Percentiles rank a stretch among this genome's conserved stretches.
These are phyloP conservation scores for Cladosporium austrohemisphaericum DNA, from an alignment of 2,329 filamentous ascomycete genomes.

Conservation along the genomic window DNA sequence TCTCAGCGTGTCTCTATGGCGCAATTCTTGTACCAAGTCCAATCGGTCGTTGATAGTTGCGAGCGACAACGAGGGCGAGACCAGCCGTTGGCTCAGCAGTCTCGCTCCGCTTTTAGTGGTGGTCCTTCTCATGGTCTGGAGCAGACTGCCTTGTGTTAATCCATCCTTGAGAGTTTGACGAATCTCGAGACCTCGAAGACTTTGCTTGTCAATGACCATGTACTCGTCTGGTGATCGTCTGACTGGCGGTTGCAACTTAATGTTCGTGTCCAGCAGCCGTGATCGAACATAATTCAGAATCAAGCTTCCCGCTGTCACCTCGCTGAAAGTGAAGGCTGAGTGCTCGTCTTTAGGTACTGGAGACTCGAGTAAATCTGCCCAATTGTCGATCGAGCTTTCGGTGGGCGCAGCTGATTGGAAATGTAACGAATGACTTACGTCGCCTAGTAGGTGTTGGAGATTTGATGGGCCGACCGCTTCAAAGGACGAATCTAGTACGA, in stretches of 20 bases:
- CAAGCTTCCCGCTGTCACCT: constrained; percentile 72
- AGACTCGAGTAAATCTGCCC: constrained; percentile 73
- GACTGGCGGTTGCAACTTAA: constrained; percentile 79
- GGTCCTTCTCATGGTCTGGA: constrained; percentile 85
- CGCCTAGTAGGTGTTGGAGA: constrained; percentile 30
- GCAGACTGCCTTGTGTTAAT: constrained; percentile 72
- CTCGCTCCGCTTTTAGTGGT: constrained; percentile 88
- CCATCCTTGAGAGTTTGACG: constrained; percentile 80
- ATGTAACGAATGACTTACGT: constrained; percentile 64
- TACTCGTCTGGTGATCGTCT: constrained; percentile 70
- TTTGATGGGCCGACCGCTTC: constrained; percentile 44
- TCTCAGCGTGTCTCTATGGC: constrained; percentile 62
- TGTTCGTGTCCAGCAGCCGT: constrained; percentile 69
- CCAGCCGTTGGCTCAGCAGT: constrained; percentile 78
- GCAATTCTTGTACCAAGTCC: constrained; percentile 74
- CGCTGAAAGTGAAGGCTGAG: constrained; percentile 60
- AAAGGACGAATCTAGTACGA: constrained; percentile 63
- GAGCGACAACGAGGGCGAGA: constrained; percentile 82
- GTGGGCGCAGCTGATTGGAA: constrained; percentile 53
- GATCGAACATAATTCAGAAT: constrained; percentile 82
- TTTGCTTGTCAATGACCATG: constrained; percentile 91
- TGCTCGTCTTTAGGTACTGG: constrained; percentile 55
- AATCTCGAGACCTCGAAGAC: constrained; percentile 83
- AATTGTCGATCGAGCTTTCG: constrained; percentile 43
- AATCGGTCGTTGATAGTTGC: constrained; percentile 73